Evolutionary conservation across 441 rosid genomes (phyloP), one percentile per base, ranked within the genome.

Genomic region (Sinapis alba): DNA sequence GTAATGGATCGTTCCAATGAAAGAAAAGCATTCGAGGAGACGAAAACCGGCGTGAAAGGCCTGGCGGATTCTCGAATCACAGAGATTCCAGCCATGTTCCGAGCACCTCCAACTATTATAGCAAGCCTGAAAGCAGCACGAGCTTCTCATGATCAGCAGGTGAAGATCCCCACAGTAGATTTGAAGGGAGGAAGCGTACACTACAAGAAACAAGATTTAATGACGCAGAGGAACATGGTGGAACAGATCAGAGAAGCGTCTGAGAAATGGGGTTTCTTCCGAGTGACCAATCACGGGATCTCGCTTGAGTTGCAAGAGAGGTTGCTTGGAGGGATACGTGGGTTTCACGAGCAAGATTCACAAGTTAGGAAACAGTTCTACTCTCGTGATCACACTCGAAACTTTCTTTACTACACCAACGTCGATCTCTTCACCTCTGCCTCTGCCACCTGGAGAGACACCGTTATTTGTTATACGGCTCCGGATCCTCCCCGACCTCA

Each of bases 121-220:
- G 36, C 50, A 30, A 53, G n/a, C 32, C 1, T n/a, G 23, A 68
- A 68, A 53, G 13, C 30, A 32, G 8, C 30, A 30, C 62, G 7
- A 54, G 7, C 30, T 12, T 0, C 24, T 4, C n/a, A n/a, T n/a
- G n/a, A n/a, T n/a, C 20, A 71, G 20, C 2, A 71, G 21, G 27
- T 54, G 18, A 26, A 19, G 1, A 23, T 72, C 21, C 73, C 73
- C 0, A 60, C 75, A 28, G 59, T 83, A 7, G 84, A 83, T 70
- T 76, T 78, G 4, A 56, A 56, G 9, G 60, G 60, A 23, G 60
- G 16, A 0, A 63, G 51, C 30, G 71, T 24, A 6, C 19, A 45
- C 27, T 26, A 28, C 70, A 68, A 65, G 38, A 16, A 56, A 83
- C 38, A 5, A 57, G 72, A 86, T 73, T 13, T 78, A 83, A 0